Evolutionary conservation across 225 moss, liverwort and hornwort genomes (phyloP).

Genomic region (Marchantia polymorpha): DNA sequence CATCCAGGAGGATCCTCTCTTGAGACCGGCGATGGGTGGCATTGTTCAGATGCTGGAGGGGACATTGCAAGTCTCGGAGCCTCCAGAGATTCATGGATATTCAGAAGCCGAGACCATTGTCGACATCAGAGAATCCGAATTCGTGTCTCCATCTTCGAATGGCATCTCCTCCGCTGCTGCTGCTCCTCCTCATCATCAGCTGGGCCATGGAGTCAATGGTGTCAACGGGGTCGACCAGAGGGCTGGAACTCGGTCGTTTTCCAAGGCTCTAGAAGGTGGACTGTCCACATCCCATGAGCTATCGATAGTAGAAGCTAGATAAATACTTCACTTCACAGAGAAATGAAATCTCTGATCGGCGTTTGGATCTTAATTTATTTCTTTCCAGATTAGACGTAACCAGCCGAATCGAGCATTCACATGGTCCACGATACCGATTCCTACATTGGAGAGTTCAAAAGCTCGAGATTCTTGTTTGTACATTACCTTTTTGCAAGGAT

Average conservation of each 20-base stretch:
- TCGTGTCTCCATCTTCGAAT: background rate
- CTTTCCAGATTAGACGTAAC: background rate
- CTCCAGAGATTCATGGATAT: background rate
- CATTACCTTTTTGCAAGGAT: conserved; percentile 6
- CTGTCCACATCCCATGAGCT: background rate
- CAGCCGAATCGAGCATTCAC: background rate
- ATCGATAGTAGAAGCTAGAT: background rate
- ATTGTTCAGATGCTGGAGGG: conserved; percentile 64
- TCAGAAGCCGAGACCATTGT: background rate
- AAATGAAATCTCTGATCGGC: background rate
- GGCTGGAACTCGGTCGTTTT: background rate
- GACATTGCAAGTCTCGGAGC: conserved; percentile 9
- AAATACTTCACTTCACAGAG: background rate
- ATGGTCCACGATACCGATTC: background rate
- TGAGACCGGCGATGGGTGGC: conserved; percentile 56
- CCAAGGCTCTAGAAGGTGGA: background rate
- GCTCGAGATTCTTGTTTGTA: conserved; percentile 7
- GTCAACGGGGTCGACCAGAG: conserved; percentile 5
- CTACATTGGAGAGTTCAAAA: background rate
- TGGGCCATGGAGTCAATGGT: background rate
- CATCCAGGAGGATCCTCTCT: conserved; percentile 55
- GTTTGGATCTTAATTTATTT: background rate
- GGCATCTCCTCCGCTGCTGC: background rate
- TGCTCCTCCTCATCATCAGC: background rate
- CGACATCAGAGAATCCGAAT: background rate